phyloP scores from a whole-genome alignment of 1,284 basidiomycete genomes.

The Afroboletus lepidellus region DNA sequence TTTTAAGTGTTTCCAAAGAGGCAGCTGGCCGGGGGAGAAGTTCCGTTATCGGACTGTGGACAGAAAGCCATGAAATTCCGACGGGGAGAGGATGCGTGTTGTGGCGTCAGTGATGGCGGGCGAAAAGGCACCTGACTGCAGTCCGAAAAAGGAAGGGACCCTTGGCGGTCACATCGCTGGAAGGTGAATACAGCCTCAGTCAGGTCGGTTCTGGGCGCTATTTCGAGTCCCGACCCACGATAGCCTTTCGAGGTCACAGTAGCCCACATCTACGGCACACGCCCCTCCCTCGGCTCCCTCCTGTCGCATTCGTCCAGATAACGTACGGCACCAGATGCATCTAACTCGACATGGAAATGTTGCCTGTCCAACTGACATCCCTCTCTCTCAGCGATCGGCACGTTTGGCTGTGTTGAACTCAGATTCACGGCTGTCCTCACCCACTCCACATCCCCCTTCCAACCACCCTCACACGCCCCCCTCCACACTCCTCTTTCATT shows the following conservation, averaged over 20 bases:
- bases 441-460: not conserved
- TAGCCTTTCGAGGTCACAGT: slow-evolving; percentile 35
- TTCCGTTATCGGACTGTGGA: slow-evolving; percentile 39
- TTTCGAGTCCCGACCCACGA: slow-evolving; percentile 25
- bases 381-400: slow-evolving; percentile 33
- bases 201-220: slow-evolving; percentile 26
- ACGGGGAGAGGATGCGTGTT: slow-evolving; percentile 37
- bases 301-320: slow-evolving; percentile 27
- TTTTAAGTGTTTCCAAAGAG: slow-evolving; percentile 33
- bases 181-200: slow-evolving; percentile 25
- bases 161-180: slow-evolving; percentile 37
- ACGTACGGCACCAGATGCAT: slow-evolving; percentile 34
- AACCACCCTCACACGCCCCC: slow-evolving; percentile 7
- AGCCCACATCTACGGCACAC: slow-evolving; percentile 25
- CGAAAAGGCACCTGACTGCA: slow-evolving; percentile 31
- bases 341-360: slow-evolving; percentile 33
- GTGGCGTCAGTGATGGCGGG: slow-evolving; percentile 38
- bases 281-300: slow-evolving; percentile 12
- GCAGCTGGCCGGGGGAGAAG: slow-evolving; percentile 31
- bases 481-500: slow-evolving; percentile 7
- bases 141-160: slow-evolving; percentile 25
- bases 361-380: slow-evolving; percentile 34
- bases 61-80: slow-evolving; percentile 36
- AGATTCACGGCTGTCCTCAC: slow-evolving; percentile 25
- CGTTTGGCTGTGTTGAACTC: slow-evolving; percentile 29